Base-by-base conservation (phyloP, 495 filamentous ascomycete species). In the Penicillium fimorum region DNA sequence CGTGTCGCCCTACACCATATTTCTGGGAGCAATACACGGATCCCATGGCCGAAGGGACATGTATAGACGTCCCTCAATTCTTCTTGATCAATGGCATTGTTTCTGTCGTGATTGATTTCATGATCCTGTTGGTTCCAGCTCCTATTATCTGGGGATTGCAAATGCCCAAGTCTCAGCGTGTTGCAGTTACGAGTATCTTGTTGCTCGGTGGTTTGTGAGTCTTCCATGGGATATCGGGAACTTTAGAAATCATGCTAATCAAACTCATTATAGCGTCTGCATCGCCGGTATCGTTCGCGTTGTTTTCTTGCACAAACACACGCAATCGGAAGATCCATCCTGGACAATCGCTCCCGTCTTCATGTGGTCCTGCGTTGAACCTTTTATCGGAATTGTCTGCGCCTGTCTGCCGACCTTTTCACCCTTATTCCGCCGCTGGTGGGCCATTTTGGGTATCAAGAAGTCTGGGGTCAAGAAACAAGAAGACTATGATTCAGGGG, bases 341-440 rank as follows among this genome's bases (percentile, higher is more conserved):
- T 72, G 74, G 57, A 59, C 58, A 18, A 65, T 72, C 2, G 61
- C 61, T 12, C 64, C 67, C 3, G 68, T 76, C 2, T 72, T 75
- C 22, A 64, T 74, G 47, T 82, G 78, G 78, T 72, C 70, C 45
- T 65, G 68, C 13, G 61, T 76, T 58, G 79, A 82, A 61, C 66
- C 67, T 57, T 74, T 71, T 53, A 65, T 73, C 11, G 76, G 71
- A 41, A 68, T 79, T 8, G 64, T 76, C 13, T 76, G 73, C 56
- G 76, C 74, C 24, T 79, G 73, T 45, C 60, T 76, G 0, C 75
- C 72, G 6, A 66, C 64, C 10, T 53, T 64, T 22, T 46, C 55
- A 8, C 63, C 58, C 0, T n/a, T 68, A 5, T 68, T 66, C 42
- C 60, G 60, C 37, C 57, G 57, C 9, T 59, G 57, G 50, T 59